A percentile compares a stretch with the other conserved stretches of the same genome.
phyloP scores from a whole-genome alignment of 768 basidiomycete species.

The Suillus americanus region DNA sequence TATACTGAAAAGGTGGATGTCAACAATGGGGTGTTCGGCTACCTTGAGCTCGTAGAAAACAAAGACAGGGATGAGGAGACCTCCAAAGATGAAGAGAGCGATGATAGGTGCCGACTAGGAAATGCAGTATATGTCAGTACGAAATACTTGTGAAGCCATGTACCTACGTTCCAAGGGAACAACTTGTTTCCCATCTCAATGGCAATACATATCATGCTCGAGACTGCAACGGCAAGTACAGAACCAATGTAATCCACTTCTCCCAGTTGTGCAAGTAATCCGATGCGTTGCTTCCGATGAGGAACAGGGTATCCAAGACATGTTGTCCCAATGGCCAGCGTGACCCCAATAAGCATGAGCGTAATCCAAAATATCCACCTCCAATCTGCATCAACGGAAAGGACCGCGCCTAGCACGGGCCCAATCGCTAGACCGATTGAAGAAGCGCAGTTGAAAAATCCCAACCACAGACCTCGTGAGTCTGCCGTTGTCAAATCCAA shows the following conservation, averaged over 20 bases:
- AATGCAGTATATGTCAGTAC: neutral
- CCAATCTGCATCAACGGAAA: slow-evolving; percentile 44
- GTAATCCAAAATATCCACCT: slow-evolving; percentile 49
- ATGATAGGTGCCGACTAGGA: slow-evolving; percentile 31
- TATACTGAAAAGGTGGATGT: slow-evolving; percentile 32
- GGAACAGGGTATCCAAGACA: slow-evolving; percentile 34
- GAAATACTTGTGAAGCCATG: neutral
- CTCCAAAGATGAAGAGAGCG: slow-evolving; percentile 27
- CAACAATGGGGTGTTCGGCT: slow-evolving; percentile 34
- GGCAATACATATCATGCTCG: slow-evolving; percentile 35
- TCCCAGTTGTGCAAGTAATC: slow-evolving; percentile 31
- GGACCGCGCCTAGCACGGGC: slow-evolving; percentile 45
- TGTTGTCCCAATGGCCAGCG: slow-evolving; percentile 24
- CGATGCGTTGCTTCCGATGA: slow-evolving; percentile 29
- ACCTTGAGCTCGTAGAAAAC: slow-evolving; percentile 34
- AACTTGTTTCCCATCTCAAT: slow-evolving; percentile 39
- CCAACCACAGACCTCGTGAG: slow-evolving; percentile 35
- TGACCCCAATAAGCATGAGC: slow-evolving; percentile 32
- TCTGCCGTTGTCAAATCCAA: slow-evolving; percentile 37
- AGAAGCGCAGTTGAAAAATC: slow-evolving; percentile 36
- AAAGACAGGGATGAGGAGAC: slow-evolving; percentile 33
- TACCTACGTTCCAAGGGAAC: slow-evolving; percentile 34
- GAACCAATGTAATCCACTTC: slow-evolving; percentile 35
- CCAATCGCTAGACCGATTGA: slow-evolving; percentile 46
- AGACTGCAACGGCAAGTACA: slow-evolving; percentile 31